Base-by-base conservation (phyloP, 257 asterid species). In the Ligustrum vulgare region DNA sequence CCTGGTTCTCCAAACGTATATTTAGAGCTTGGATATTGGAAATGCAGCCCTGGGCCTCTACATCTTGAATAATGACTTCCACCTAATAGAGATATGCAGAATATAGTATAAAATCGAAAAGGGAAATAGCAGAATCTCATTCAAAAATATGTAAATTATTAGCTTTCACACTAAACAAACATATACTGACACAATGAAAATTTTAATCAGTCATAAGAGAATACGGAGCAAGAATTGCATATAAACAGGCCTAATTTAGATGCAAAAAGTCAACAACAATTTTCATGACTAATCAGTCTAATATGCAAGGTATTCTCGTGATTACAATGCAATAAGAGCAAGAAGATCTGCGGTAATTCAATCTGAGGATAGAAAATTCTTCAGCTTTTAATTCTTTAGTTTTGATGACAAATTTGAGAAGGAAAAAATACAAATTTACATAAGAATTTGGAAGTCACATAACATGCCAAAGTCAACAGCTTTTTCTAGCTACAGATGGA, bases 41-140 rank as follows among this genome's bases (percentile, higher is more conserved):
- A 71, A 94, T 92, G 85, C 85, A 78, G 66, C 98, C 98, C 74
- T 79, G 81, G 67, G 96, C 96, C 68, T 87, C 92, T 37, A 83
- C 82, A 80, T 94, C 97, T 77, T 89, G 97, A 76, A 84, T 83
- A 68, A 92, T 89, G 64, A 97, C 91, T 82, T 94, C 98, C 74
- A 94, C 85, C 98, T 94, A 77, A 76, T 35, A 77, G 74, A 67
- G 51, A 37, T 60, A 66, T 70, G 66, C 69, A 81, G 76, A 69
- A 72, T 3, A 68, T 60, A 74, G 66, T 37, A 74, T 28, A 77
- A 70, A 70, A 71, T 75, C 23, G 54, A 32, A 71, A 10, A 31
- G 63, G 37, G 28, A 51, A 75, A 69, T 35, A 11, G 36, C 37
- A 22, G 2, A 69, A 67, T 75, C 54, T 15, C 12, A 47, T 18